A percentile compares a stretch with the other conserved stretches of the same genome.
Conservation (phyloP, 148 eudicot genomes). For the Persicaria tinctoria region DNA sequence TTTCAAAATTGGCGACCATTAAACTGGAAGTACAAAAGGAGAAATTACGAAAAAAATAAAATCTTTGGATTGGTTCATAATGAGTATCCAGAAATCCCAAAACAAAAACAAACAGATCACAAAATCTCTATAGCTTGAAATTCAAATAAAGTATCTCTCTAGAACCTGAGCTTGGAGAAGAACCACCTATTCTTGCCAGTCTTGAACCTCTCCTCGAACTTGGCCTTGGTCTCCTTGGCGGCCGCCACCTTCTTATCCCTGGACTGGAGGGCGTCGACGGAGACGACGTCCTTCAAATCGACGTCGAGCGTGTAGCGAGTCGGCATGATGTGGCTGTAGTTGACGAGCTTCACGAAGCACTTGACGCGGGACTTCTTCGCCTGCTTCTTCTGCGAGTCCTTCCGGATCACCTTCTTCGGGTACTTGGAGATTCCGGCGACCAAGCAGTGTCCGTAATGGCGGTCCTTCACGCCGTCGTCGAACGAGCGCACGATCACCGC, state of each 20-base stretch:
- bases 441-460: slow-evolving; percentile 36
- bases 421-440: slow-evolving; percentile 36
- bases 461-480: slow-evolving; percentile 31
- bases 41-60: too few relatives aligned
- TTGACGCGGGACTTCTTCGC: slow-evolving; percentile 24
- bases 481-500: slow-evolving; percentile 26
- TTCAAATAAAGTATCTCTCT: not conserved
- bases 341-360: not conserved
- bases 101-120: not conserved
- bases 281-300: slow-evolving; percentile 27
- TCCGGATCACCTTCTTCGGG: slow-evolving; percentile 32
- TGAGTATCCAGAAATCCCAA: not conserved
- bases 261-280: slow-evolving; percentile 15
- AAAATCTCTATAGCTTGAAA: not conserved
- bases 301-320: slow-evolving; percentile 26
- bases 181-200: slow-evolving; percentile 36
- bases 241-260: slow-evolving; percentile 34
- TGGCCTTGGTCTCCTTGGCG: slow-evolving; percentile 26
- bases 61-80: not conserved
- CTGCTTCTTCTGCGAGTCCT: slow-evolving; percentile 33
- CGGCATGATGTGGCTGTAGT: slow-evolving; percentile 7
- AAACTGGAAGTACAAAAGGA: not conserved
- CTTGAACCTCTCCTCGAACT: slow-evolving; percentile 16
- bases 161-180: slow-evolving; percentile 31
- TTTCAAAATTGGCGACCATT: too few relatives aligned